These are phyloP conservation scores for Colletotrichum sp. DNA, from an alignment of 2,329 filamentous ascomycete species.

Conservation along the genomic window DNA sequence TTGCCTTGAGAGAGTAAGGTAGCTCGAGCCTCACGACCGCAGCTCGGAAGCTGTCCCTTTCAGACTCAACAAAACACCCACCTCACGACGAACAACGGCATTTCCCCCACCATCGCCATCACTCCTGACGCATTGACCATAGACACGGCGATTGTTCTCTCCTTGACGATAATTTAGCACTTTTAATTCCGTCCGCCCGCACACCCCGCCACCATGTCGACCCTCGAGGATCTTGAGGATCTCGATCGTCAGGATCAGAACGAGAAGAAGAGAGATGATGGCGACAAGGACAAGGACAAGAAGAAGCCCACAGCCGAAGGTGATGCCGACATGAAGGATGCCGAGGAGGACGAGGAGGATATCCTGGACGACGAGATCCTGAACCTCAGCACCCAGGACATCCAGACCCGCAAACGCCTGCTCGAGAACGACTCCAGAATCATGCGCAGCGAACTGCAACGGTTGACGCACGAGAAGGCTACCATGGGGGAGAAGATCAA, in stretches of 20 bases:
- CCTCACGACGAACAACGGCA: slow-evolving; percentile 1
- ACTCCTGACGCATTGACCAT: background rate
- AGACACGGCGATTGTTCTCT: background rate
- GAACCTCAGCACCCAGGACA: slow-evolving; percentile 91
- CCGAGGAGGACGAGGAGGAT: slow-evolving; percentile 75
- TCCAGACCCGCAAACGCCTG: slow-evolving; percentile 86
- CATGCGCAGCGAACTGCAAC: slow-evolving; percentile 97
- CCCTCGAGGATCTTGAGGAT: slow-evolving; percentile 90
- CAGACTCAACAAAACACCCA: slow-evolving; percentile 7
- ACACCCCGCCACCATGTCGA: slow-evolving; percentile 69
- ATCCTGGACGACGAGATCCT: slow-evolving; percentile 93
- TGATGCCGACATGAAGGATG: slow-evolving; percentile 93
- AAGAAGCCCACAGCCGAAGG: slow-evolving; percentile 55
- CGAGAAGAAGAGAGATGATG: slow-evolving; percentile 59
- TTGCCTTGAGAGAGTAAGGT: slow-evolving; percentile 19
- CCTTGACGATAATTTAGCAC: background rate
- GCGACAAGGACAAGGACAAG: slow-evolving; percentile 36
- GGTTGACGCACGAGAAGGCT: slow-evolving; percentile 92
- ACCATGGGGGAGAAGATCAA: slow-evolving; percentile 99
- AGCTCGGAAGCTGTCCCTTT: slow-evolving; percentile 24
- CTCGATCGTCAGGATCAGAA: slow-evolving; percentile 82
- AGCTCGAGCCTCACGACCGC: slow-evolving; percentile 16
- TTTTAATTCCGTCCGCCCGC: background rate
- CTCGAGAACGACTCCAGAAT: slow-evolving; percentile 98
- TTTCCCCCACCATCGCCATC: background rate